Conservation (phyloP, 768 basidiomycete species). For the Lentinula guzmanii region DNA sequence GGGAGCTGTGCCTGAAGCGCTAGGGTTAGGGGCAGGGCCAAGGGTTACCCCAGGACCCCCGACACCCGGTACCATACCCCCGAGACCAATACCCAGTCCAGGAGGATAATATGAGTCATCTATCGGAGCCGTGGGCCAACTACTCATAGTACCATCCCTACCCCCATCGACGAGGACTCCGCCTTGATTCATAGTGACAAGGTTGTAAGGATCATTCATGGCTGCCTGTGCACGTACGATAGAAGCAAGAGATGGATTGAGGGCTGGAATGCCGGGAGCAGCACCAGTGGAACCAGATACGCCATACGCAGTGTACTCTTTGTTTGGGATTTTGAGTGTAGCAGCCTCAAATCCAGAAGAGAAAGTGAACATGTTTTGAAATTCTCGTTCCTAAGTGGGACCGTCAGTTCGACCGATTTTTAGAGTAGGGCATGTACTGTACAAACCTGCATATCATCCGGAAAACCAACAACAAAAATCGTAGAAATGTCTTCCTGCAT, state of each 20-base stretch:
- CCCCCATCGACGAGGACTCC: slow-evolving; percentile 78
- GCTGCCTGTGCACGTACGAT: slow-evolving; percentile 34
- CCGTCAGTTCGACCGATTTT: not conserved
- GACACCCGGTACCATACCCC: not conserved
- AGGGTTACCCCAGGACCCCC: slow-evolving; percentile 5
- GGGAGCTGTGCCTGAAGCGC: slow-evolving; percentile 5
- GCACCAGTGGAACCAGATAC: slow-evolving; percentile 20
- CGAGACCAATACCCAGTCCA: slow-evolving; percentile 3
- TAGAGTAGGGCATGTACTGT: not conserved
- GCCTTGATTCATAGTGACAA: slow-evolving; percentile 78
- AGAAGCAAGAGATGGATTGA: slow-evolving; percentile 22
- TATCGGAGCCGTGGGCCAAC: slow-evolving; percentile 49
- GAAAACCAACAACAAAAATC: slow-evolving; percentile 98
- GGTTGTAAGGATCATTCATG: slow-evolving; percentile 76
- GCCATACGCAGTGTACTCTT: slow-evolving; percentile 77
- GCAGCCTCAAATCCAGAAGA: slow-evolving; percentile 95
- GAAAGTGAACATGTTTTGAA: slow-evolving; percentile 99
- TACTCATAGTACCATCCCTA: slow-evolving; percentile 64
- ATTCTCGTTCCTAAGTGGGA: slow-evolving; percentile 83
- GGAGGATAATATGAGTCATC: slow-evolving; percentile 26
- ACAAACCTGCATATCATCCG: slow-evolving; percentile 95
- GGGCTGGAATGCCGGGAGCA: slow-evolving; percentile 5
- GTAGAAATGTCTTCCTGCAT: slow-evolving; percentile 88
- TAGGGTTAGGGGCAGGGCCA: slow-evolving; percentile 11
- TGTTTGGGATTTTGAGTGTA: slow-evolving; percentile 94